A percentile compares a stretch with the other conserved stretches of the same genome.
phyloP scores from a whole-genome alignment of 192 early-diverging fungal species.

The Gaertneriomyces semiglobifer region DNA sequence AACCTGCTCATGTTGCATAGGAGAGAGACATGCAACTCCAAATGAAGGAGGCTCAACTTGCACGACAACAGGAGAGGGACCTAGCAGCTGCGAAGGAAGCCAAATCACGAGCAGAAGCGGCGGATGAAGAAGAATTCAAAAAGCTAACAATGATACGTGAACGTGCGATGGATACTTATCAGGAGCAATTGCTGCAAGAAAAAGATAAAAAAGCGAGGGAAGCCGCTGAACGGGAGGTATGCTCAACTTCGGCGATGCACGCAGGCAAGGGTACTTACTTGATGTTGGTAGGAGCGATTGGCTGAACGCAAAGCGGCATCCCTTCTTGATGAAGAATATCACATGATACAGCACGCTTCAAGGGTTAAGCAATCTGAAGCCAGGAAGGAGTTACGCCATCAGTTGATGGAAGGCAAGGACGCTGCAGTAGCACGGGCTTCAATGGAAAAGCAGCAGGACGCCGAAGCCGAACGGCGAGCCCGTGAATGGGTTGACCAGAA shows the following conservation, averaged over 20 bases:
- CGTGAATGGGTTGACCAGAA: slow-evolving; percentile 37
- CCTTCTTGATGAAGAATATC: slow-evolving; percentile 2
- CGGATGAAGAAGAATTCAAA: not conserved
- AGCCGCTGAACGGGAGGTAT: slow-evolving; percentile 7
- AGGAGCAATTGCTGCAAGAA: slow-evolving; percentile 1
- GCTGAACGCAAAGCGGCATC: not conserved
- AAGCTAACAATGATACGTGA: not conserved
- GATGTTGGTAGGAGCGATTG: not conserved
- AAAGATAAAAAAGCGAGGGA: slow-evolving; percentile 15
- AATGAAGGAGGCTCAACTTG: slow-evolving; percentile 22
- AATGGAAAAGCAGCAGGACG: slow-evolving; percentile 9
- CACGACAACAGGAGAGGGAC: not conserved
- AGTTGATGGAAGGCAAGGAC: slow-evolving; percentile 14
- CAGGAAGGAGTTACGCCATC: not conserved
- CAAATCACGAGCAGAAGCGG: not conserved
- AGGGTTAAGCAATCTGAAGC: not conserved
- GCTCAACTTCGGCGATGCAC: too few relatives aligned
- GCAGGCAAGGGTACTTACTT: too few relatives aligned
- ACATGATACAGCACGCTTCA: not conserved
- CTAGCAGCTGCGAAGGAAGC: not conserved
- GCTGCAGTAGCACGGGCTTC: slow-evolving; percentile 1
- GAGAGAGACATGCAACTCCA: slow-evolving; percentile 42
- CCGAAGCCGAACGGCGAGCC: slow-evolving; percentile 24
- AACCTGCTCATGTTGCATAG: slow-evolving; percentile 6
- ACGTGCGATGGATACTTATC: slow-evolving; percentile 1